These are phyloP conservation scores for Chaetoceros tenuissimus DNA, from an alignment of 108 stramenopile genomes.

Conservation along the genomic window DNA sequence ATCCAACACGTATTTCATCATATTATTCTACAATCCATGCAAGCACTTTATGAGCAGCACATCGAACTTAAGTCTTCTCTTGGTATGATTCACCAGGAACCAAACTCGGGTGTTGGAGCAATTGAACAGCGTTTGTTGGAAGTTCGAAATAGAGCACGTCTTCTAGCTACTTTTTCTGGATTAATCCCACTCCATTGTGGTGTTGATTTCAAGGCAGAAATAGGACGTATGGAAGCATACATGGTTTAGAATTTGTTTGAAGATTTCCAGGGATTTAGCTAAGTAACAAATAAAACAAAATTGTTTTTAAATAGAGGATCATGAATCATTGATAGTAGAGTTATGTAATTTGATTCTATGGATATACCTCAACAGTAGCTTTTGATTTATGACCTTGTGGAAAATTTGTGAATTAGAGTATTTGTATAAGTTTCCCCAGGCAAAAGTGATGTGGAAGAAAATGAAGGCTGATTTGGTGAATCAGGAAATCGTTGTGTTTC, in stretches of 20 bases:
- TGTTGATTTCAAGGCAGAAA: conserved; percentile 2
- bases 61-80: conserved; percentile 5
- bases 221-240: neutral
- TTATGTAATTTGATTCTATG: too few relatives aligned
- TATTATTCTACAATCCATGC: conserved; percentile 27
- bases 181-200: conserved; percentile 1
- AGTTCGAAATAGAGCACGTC: conserved; percentile 1
- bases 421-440: too few relatives aligned
- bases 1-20: conserved; percentile 31
- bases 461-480: too few relatives aligned
- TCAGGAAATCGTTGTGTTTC: too few relatives aligned
- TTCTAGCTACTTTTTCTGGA: conserved; percentile 13
- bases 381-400: too few relatives aligned
- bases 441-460: too few relatives aligned
- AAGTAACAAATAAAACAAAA: too few relatives aligned
- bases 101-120: neutral
- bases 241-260: neutral
- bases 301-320: too few relatives aligned
- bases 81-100: neutral
- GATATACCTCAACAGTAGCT: too few relatives aligned
- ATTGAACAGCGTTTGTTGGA: conserved; percentile 1
- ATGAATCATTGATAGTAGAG: too few relatives aligned
- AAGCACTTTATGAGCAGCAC: conserved; percentile 31
- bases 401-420: too few relatives aligned
- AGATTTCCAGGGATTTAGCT: too few relatives aligned